phyloP scores from a whole-genome alignment of 1,284 basidiomycete genomes.

The Ganoderma sinense region DNA sequence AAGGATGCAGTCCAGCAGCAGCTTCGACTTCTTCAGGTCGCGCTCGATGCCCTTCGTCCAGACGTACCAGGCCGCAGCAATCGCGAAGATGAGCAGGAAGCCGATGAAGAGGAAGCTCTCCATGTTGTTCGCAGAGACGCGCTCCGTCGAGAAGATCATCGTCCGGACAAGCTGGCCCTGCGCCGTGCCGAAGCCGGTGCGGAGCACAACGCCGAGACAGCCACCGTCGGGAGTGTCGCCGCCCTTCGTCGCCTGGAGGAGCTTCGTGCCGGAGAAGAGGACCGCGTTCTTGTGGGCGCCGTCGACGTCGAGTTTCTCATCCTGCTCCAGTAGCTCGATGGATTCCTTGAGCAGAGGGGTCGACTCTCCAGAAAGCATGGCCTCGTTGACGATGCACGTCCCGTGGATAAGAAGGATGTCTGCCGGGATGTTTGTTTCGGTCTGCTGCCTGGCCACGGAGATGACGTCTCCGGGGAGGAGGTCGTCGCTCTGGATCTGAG shows the following conservation, averaged over 20 bases:
- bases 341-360: slow-evolving; percentile 95
- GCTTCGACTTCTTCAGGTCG: slow-evolving; percentile 91
- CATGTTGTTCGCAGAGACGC: slow-evolving; percentile 92
- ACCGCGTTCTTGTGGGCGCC: slow-evolving; percentile 87
- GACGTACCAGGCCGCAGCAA: slow-evolving; percentile 95
- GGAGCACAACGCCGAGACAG: slow-evolving; percentile 89
- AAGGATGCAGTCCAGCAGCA: slow-evolving; percentile 91
- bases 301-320: slow-evolving; percentile 85
- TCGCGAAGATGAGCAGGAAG: slow-evolving; percentile 94
- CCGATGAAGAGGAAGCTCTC: slow-evolving; percentile 97
- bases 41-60: slow-evolving; percentile 95
- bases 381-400: slow-evolving; percentile 95
- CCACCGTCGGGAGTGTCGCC: slow-evolving; percentile 86
- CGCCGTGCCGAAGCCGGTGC: slow-evolving; percentile 96
- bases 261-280: slow-evolving; percentile 94
- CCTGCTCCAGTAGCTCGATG: slow-evolving; percentile 82
- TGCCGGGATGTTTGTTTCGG: slow-evolving; percentile 89
- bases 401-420: slow-evolving; percentile 90
- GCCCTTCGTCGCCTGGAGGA: slow-evolving; percentile 80
- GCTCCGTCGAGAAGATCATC: slow-evolving; percentile 97
- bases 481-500: slow-evolving; percentile 80
- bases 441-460: slow-evolving; percentile 81
- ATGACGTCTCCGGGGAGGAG: slow-evolving; percentile 92
- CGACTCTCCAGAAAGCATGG: slow-evolving; percentile 97
- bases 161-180: slow-evolving; percentile 96